Evolutionary conservation across 805 yeast species (phyloP).

Genomic region (Maudiozyma bulderi): DNA sequence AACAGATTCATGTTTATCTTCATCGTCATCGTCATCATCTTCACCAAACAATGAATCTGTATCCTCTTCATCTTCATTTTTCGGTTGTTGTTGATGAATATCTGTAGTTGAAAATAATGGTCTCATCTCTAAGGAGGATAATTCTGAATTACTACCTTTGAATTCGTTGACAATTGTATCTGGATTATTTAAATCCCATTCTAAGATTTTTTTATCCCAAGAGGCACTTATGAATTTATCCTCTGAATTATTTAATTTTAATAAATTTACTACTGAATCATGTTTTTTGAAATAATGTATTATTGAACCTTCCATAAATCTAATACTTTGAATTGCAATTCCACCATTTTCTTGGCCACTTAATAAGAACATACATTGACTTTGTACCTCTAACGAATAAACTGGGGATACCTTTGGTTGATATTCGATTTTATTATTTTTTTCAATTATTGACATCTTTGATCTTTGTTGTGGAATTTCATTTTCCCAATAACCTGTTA

Average conservation of each 20-base stretch:
- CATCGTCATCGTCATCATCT: constrained; percentile 36
- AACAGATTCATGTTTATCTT: constrained; percentile 1
- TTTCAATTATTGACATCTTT: constrained; percentile 23
- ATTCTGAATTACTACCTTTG: constrained; percentile 61
- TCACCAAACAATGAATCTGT: constrained; percentile 50
- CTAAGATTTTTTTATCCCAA: constrained; percentile 75
- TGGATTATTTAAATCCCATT: constrained; percentile 73
- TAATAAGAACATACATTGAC: constrained; percentile 73
- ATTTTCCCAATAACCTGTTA: constrained; percentile 88
- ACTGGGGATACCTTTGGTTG: constrained; percentile 71
- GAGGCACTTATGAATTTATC: constrained; percentile 66
- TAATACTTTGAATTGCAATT: constrained; percentile 69
- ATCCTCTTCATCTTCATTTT: constrained; percentile 23
- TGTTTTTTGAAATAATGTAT: constrained; percentile 67
- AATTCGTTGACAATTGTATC: constrained; percentile 47
- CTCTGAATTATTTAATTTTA: constrained; percentile 54
- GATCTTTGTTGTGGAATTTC: constrained; percentile 67
- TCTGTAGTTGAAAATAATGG: constrained; percentile 45
- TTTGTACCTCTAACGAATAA: constrained; percentile 74
- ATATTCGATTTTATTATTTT: constrained; percentile 30
- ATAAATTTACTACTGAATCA: constrained; percentile 61
- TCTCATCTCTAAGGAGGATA: constrained; percentile 64
- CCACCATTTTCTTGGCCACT: constrained; percentile 83
- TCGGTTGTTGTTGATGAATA: constrained; percentile 26
- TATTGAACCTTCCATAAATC: constrained; percentile 73